Evolutionary conservation across 306 rosid species (phyloP).

Genomic region (Argentina anserina): DNA sequence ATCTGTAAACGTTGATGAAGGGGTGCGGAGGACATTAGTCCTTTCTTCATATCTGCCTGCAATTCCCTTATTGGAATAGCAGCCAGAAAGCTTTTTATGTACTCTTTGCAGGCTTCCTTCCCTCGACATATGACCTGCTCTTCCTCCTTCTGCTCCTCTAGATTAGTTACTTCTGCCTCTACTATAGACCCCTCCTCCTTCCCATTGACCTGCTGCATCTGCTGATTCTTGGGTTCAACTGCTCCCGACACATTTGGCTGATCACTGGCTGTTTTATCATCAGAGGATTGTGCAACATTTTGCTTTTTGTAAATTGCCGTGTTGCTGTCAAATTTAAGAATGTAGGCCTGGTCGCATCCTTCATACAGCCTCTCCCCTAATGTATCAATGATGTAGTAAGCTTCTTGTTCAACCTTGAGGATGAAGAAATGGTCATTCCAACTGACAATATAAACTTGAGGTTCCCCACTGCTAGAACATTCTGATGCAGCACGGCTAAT

Average conservation of each 20-base stretch:
- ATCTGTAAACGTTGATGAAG: constrained; percentile 93
- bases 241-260: constrained; percentile 40
- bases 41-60: constrained; percentile 93
- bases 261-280: constrained; percentile 46
- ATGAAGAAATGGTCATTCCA: constrained; percentile 99
- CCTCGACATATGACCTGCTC: constrained; percentile 69
- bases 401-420: constrained; percentile 86
- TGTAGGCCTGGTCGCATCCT: constrained; percentile 90
- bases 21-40: constrained; percentile 73
- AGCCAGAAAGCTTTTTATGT: constrained; percentile 95
- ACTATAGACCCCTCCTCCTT: constrained; percentile 41
- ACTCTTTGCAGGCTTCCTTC: constrained; percentile 94
- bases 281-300: constrained; percentile 40
- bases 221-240: constrained; percentile 46
- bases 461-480: constrained; percentile 43
- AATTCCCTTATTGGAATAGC: constrained; percentile 92
- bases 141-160: constrained; percentile 49
- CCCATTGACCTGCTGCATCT: constrained; percentile 27
- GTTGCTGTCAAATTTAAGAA: constrained; percentile 74
- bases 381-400: constrained; percentile 86
- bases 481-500: constrained; percentile 57
- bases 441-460: constrained; percentile 77
- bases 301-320: constrained; percentile 56
- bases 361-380: constrained; percentile 96
- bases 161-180: constrained; percentile 27